Base-by-base conservation (phyloP, 257 asterid genomes). In the Salvia hispanica region DNA sequence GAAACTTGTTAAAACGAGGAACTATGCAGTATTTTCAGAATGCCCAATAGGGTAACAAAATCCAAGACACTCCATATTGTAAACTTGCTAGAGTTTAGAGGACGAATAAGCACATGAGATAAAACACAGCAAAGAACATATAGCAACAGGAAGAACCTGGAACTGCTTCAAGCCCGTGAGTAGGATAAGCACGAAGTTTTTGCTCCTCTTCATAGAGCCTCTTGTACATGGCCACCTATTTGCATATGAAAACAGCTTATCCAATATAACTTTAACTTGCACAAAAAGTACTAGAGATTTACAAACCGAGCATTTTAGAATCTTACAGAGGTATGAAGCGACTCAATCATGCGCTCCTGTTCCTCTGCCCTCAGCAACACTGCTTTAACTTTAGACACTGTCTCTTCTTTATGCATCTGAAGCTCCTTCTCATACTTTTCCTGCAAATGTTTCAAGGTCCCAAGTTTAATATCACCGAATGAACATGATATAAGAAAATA, bases 171-270 rank as follows among this genome's bases (percentile, higher is more conserved):
- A 50, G 87, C 6, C 75, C 53, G 64, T 44, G 83, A 59, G 84
- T 62, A 62, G 80, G 28, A 58, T 85, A 61, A 15, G 84, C 52
- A 51, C 68, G 95, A 69, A 55, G 80, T 64, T 78, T 85, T 60
- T 84, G 92, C 59, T 84, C 92, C 85, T 90, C 99, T 79, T 88
- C 96, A 70, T 81, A 88, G 71, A 93, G 79, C 77, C 79, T 88
- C 77, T 80, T 88, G 84, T 93, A 93, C 97, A 90, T 86, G 1
- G 95, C 92, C 77, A 93, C 95, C 97, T 91, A 73, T 65, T 69
- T 43, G 15, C 34, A 72, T 52, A 44, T 14, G 15, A 8, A 46
- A 62, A 39, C 59, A 58, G 59, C 33, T 53, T 51, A 36, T 47
- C 63, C 44, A 47, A 10, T 50, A 62, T 33, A 14, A 40, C 13